Conservation (phyloP, 2,329 filamentous ascomycete species). For the Penicillium sp. region DNA sequence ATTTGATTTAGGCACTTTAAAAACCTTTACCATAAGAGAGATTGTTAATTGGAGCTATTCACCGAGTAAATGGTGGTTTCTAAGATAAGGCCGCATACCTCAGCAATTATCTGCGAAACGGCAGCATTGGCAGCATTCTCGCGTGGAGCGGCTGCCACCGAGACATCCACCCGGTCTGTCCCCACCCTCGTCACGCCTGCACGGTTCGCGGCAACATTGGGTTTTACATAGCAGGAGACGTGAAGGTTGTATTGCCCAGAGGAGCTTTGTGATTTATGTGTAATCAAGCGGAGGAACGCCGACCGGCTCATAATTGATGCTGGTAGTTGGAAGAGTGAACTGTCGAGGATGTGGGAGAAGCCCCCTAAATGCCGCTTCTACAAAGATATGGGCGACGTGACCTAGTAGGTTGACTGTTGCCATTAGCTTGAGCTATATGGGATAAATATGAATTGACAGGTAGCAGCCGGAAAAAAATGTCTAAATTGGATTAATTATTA, state of each 20-base stretch:
- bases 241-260: constrained; percentile 51
- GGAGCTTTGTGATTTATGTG: constrained; percentile 6
- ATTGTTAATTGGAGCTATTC: background rate
- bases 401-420: too few species aligned
- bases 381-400: too few species aligned
- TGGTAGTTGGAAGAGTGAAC: background rate
- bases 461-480: too few species aligned
- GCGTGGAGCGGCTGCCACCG: constrained; percentile 66
- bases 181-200: constrained; percentile 64
- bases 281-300: constrained; percentile 17
- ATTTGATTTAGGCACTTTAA: constrained; percentile 66
- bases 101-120: constrained; percentile 65
- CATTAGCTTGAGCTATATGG: too few species aligned
- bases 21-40: constrained; percentile 45
- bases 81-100: constrained; percentile 46
- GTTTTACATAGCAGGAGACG: constrained; percentile 69
- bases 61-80: background rate
- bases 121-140: constrained; percentile 73
- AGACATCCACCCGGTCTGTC: constrained; percentile 64
- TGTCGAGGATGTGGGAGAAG: background rate
- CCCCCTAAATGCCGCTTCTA: too few species aligned
- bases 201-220: constrained; percentile 64
- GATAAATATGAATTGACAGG: too few species aligned
- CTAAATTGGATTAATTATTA: too few species aligned
- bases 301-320: constrained; percentile 15